Evolutionary conservation across 2,329 filamentous ascomycete species (phyloP), one percentile per base, ranked within the genome.

Genomic region (Pestalotiopsis sp.): DNA sequence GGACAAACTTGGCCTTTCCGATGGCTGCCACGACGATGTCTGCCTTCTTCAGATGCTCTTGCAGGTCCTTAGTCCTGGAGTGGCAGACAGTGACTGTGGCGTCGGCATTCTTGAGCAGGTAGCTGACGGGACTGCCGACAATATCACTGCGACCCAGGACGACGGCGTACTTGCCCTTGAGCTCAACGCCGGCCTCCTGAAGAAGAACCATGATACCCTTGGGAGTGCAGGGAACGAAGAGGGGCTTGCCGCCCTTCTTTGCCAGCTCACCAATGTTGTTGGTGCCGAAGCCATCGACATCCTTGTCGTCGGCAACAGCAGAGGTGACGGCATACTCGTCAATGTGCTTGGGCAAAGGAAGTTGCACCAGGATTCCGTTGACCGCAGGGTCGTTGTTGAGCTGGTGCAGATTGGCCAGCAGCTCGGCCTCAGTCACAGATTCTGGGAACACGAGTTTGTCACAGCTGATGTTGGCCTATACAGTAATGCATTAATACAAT

Each of bases 21-120:
- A 99, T 97, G 67, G 96, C 96, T 38, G 94, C 94, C 65, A 99
- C 89, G 61, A 99, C 85, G 69, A 99, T 89, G 77, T 99, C 96
- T 56, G 96, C 96, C 67, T 86, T 84, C 84, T 93, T 94, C 76
- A 98, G 83, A 70, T 95, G 86, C 22, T 89, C 86, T 68, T 91
- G 84, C 52, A 98, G 82, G 73, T 92, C 86, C 68, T 88, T 81
- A 4, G 94, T 98, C 83, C 91, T 92, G 70, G 94, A 97, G 81
- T 99, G 96, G 83, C 96, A 98, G 66, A 97, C 89, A 2, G 95
- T 98, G 73, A 99, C 96, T 38, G 96, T 99, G 58, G 96, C 96
- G 80, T 99, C 93, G 58, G 96, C 95, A 76, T 97, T 97, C 80
- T 94, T 96, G 73, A 99, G 86, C 72, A 99, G 86, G 78, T 97